A percentile compares a stretch with the other conserved stretches of the same genome.
These are phyloP conservation scores for Lignosus rhinocerotis DNA, from an alignment of 1,284 basidiomycete species.

Conservation along the genomic window DNA sequence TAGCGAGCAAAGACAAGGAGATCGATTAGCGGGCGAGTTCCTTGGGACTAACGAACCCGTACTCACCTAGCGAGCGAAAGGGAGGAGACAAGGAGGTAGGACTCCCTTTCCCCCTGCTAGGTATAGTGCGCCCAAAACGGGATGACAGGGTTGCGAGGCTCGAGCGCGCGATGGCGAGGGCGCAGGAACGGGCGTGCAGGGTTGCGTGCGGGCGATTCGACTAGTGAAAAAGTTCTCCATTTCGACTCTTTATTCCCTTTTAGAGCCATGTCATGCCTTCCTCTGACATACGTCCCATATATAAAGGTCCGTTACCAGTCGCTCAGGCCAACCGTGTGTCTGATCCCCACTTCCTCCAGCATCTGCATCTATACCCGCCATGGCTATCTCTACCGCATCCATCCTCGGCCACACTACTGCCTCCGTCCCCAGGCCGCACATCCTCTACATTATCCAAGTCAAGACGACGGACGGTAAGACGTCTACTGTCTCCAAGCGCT, in stretches of 20 bases:
- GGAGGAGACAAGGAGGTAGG: too few species aligned
- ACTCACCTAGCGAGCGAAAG: too few species aligned
- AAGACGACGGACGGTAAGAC: slow-evolving; percentile 36
- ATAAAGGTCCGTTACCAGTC: slow-evolving; percentile 10
- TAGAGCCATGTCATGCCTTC: slow-evolving; percentile 12
- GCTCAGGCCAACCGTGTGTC: background rate
- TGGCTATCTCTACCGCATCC: slow-evolving; percentile 26
- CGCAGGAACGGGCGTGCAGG: too few species aligned
- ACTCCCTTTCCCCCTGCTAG: too few species aligned
- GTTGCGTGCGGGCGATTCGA: too few species aligned
- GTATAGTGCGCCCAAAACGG: too few species aligned
- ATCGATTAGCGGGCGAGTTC: too few species aligned
- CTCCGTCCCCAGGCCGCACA: slow-evolving; percentile 50
- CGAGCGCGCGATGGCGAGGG: too few species aligned
- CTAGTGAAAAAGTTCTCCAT: too few species aligned
- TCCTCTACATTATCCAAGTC: slow-evolving; percentile 46
- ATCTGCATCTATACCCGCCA: slow-evolving; percentile 10
- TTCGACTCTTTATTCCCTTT: slow-evolving; percentile 16
- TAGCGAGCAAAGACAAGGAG: too few species aligned
- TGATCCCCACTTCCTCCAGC: background rate
- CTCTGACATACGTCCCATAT: background rate
- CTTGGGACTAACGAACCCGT: too few species aligned
- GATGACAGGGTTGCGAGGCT: too few species aligned
- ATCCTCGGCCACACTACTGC: slow-evolving; percentile 50
- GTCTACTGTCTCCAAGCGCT: slow-evolving; percentile 41